Percentiles rank a stretch among this genome's conserved stretches.
Conservation (phyloP, 2,329 filamentous ascomycete species). For the Ambrosiella beaveri region DNA sequence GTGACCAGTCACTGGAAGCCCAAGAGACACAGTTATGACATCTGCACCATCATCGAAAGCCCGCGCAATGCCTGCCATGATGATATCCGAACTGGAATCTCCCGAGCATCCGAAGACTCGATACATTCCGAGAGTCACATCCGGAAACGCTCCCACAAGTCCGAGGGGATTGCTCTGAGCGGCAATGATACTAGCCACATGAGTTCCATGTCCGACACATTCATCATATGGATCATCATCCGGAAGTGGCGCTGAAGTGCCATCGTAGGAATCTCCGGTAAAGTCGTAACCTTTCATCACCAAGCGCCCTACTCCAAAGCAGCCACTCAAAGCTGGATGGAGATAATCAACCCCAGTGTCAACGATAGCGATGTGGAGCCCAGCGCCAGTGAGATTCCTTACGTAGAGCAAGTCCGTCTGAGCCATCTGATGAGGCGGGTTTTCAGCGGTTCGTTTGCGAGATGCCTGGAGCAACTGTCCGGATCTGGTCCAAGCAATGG, state of each 20-base stretch:
- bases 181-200: constrained; percentile 19
- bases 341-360: constrained; percentile 27
- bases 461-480: not conserved
- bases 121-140: constrained; percentile 15
- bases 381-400: constrained; percentile 22
- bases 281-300: constrained; percentile 43
- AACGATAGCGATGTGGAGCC: constrained; percentile 23
- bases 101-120: constrained; percentile 14
- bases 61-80: constrained; percentile 17
- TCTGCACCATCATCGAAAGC: constrained; percentile 18
- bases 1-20: not conserved
- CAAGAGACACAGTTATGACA: constrained; percentile 18
- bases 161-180: constrained; percentile 9
- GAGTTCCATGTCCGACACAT: constrained; percentile 21
- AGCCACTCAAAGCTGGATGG: constrained; percentile 45
- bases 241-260: constrained; percentile 19
- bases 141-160: constrained; percentile 15
- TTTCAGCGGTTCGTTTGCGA: not conserved
- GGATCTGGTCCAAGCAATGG: not conserved
- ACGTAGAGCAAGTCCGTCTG: constrained; percentile 22
- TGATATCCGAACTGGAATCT: constrained; percentile 12
- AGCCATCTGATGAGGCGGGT: not conserved
- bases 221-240: constrained; percentile 17
- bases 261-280: constrained; percentile 36
- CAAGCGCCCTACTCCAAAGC: constrained; percentile 41